Conservation (phyloP, 306 rosid species). For the Inga laurina region DNA sequence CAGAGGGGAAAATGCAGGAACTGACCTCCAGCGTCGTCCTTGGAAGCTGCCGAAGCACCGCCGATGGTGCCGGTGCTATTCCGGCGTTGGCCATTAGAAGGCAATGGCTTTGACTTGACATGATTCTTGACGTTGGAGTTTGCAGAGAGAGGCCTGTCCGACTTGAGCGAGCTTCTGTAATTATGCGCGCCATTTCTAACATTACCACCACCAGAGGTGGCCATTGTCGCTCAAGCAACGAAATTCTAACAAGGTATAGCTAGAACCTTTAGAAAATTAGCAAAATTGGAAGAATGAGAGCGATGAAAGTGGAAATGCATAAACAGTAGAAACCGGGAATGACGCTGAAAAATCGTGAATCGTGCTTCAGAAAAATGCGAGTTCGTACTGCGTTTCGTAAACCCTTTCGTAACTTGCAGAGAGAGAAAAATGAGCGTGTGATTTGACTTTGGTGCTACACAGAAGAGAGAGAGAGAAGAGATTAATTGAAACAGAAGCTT, state of each 20-base stretch:
- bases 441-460: constrained; percentile 23
- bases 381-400: constrained; percentile 29
- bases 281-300: constrained; percentile 4
- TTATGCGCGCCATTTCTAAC: constrained; percentile 55
- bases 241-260: constrained; percentile 23
- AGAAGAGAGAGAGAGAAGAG: background rate
- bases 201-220: constrained; percentile 56
- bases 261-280: constrained; percentile 27
- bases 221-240: constrained; percentile 48
- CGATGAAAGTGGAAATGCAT: constrained; percentile 8
- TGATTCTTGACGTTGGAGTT: constrained; percentile 56
- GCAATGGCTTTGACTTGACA: constrained; percentile 64
- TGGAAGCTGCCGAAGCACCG: constrained; percentile 41
- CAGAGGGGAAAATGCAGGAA: constrained; percentile 26
- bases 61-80: constrained; percentile 59
- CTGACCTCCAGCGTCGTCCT: constrained; percentile 72
- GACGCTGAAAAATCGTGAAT: constrained; percentile 31
- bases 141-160: constrained; percentile 52
- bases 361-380: constrained; percentile 59
- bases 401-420: constrained; percentile 25
- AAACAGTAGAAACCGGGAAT: constrained; percentile 23
- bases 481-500: background rate
- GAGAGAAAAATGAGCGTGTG: background rate
- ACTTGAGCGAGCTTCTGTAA: constrained; percentile 63
- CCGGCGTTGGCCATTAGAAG: constrained; percentile 71